Conservation (phyloP, 306 rosid species). For the Dryas drummondii region DNA sequence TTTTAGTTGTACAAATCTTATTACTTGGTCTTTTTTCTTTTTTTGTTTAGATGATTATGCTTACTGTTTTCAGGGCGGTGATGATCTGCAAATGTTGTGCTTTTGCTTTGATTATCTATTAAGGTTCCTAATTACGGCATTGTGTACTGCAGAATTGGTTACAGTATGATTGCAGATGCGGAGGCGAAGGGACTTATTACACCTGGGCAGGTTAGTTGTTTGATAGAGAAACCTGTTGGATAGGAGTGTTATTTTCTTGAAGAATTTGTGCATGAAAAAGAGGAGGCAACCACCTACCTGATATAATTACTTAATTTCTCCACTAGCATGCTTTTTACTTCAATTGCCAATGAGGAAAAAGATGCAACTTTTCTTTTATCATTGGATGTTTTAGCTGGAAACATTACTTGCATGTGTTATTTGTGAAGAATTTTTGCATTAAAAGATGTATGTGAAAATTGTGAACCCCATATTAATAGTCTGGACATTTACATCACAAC, state of each 20-base stretch:
- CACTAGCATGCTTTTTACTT: slow-evolving; percentile 1
- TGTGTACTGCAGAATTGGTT: slow-evolving; percentile 58
- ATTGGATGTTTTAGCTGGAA: background rate
- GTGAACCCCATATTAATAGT: background rate
- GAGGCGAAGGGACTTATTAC: slow-evolving; percentile 68
- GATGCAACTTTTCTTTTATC: background rate
- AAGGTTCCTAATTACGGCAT: slow-evolving; percentile 9
- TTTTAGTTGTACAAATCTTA: background rate
- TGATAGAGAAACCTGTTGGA: slow-evolving; percentile 4
- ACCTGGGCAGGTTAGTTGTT: slow-evolving; percentile 63
- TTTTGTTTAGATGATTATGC: background rate
- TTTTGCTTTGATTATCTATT: background rate
- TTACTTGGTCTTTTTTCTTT: background rate
- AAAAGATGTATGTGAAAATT: background rate
- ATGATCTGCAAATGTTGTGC: background rate
- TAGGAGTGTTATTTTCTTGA: background rate
- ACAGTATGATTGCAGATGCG: slow-evolving; percentile 80
- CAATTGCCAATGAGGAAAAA: slow-evolving; percentile 2
- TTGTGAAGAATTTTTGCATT: background rate
- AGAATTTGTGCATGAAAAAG: slow-evolving; percentile 2
- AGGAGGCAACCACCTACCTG: background rate
- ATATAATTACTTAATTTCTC: background rate
- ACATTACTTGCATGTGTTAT: background rate
- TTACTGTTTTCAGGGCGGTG: background rate
- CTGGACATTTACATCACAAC: background rate